Percentiles rank a stretch among this genome's conserved stretches.
Conservation (phyloP, 1,139 yeast species). For the Debaryomycetaceae sp. region DNA sequence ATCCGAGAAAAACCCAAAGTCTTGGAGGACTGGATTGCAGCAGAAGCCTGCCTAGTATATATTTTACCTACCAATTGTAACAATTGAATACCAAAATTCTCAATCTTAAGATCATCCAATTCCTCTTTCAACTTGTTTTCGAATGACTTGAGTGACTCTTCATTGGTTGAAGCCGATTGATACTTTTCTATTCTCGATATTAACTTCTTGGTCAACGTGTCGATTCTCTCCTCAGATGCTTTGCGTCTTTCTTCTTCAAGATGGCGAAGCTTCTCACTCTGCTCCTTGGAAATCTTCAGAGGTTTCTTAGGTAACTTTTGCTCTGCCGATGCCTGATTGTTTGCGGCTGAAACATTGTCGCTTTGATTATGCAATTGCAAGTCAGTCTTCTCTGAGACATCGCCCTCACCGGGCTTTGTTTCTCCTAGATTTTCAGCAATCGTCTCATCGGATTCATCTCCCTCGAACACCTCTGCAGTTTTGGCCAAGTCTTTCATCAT, state of each 20-base stretch:
- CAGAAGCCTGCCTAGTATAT: slow-evolving; percentile 57
- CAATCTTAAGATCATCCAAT: slow-evolving; percentile 54
- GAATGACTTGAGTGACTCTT: slow-evolving; percentile 36
- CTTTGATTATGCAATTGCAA: not conserved
- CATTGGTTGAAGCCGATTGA: slow-evolving; percentile 21
- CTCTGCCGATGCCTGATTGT: slow-evolving; percentile 15
- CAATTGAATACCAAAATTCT: slow-evolving; percentile 47
- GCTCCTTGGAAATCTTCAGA: slow-evolving; percentile 42
- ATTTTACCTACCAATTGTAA: slow-evolving; percentile 60
- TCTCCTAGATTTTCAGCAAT: slow-evolving; percentile 2
- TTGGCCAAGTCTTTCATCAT: slow-evolving; percentile 76
- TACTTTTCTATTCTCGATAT: slow-evolving; percentile 42
- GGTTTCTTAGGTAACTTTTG: slow-evolving; percentile 27
- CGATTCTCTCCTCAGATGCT: slow-evolving; percentile 53
- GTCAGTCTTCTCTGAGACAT: not conserved
- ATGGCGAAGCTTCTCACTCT: slow-evolving; percentile 52
- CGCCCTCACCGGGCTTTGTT: not conserved
- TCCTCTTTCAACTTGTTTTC: slow-evolving; percentile 46
- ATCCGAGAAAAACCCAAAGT: slow-evolving; percentile 51
- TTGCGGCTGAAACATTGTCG: slow-evolving; percentile 3
- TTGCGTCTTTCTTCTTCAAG: slow-evolving; percentile 55
- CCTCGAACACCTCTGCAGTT: slow-evolving; percentile 59
- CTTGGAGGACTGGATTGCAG: slow-evolving; percentile 33
- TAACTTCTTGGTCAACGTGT: slow-evolving; percentile 48
- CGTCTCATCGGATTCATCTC: slow-evolving; percentile 20